These are phyloP conservation scores for Boletus vinaceobasis DNA, from an alignment of 768 basidiomycete species.

Conservation along the genomic window DNA sequence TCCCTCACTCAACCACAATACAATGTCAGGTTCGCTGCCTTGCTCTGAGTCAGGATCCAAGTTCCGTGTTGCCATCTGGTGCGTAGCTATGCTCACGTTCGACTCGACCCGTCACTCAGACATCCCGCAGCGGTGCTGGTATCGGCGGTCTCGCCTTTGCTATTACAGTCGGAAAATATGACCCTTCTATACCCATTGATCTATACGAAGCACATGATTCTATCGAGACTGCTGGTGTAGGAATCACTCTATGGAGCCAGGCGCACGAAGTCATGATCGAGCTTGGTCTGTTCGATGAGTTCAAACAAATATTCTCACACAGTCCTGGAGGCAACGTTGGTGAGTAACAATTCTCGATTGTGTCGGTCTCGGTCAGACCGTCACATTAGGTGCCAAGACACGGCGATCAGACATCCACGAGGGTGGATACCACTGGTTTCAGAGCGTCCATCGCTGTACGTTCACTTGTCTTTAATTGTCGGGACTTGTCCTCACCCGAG, in stretches of 20 bases:
- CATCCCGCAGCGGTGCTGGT: conserved; percentile 33
- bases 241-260: conserved; percentile 43
- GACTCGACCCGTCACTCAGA: background rate
- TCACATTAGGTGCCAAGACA: conserved; percentile 9
- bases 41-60: conserved; percentile 1
- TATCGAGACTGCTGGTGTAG: conserved; percentile 38
- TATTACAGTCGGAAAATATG: conserved; percentile 32
- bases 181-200: conserved; percentile 34
- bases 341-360: background rate
- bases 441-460: conserved; percentile 23
- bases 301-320: conserved; percentile 13
- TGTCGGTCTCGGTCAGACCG: conserved; percentile 16
- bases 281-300: conserved; percentile 40
- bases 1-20: background rate
- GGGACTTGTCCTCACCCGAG: background rate
- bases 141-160: conserved; percentile 45
- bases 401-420: conserved; percentile 30
- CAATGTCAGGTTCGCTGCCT: background rate
- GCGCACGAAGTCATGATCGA: conserved; percentile 42
- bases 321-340: conserved; percentile 13
- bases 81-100: background rate
- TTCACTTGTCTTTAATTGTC: background rate
- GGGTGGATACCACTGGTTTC: conserved; percentile 30
- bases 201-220: conserved; percentile 45
- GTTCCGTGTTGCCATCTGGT: conserved; percentile 24